These are phyloP conservation scores for Aureobasidium sp. DNA, from an alignment of 2,329 filamentous ascomycete species.

Conservation along the genomic window DNA sequence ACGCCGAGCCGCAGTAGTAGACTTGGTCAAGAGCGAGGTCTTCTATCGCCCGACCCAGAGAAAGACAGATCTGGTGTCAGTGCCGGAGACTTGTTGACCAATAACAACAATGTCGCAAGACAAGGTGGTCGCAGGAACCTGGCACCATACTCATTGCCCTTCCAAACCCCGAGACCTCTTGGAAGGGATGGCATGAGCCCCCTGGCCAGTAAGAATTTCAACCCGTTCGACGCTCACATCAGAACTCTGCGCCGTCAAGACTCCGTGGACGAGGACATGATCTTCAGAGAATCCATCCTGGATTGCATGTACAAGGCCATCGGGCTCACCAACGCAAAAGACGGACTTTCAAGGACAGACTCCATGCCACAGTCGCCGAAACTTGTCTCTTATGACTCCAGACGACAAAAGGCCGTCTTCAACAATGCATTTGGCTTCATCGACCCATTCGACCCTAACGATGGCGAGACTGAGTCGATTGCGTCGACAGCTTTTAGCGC, in stretches of 20 bases:
- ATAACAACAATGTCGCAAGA: constrained; percentile 58
- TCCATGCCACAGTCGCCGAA: constrained; percentile 81
- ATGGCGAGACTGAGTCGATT: constrained; percentile 81
- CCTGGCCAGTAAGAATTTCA: constrained; percentile 34
- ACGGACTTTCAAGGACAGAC: constrained; percentile 55
- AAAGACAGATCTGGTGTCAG: constrained; percentile 34
- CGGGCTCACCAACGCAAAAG: constrained; percentile 63
- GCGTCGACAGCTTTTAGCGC: constrained; percentile 42
- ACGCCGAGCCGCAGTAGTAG: not conserved
- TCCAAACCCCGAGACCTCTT: constrained; percentile 30
- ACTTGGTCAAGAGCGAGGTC: not conserved
- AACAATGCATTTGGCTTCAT: constrained; percentile 88
- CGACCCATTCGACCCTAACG: constrained; percentile 70
- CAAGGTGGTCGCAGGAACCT: constrained; percentile 43
- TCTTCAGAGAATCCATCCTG: constrained; percentile 83
- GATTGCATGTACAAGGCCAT: constrained; percentile 95
- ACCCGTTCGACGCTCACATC: constrained; percentile 30
- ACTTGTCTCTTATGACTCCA: constrained; percentile 74
- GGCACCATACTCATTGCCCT: constrained; percentile 41
- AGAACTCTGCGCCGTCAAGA: constrained; percentile 59
- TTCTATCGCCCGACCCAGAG: constrained; percentile 9
- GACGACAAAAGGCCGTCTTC: constrained; percentile 69
- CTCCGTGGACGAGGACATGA: constrained; percentile 73
- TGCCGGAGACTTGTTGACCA: constrained; percentile 64
- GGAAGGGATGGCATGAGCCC: constrained; percentile 34